These are phyloP conservation scores for Starmerella khaoyaiensis DNA, from an alignment of 805 yeast genomes.

Conservation along the genomic window DNA sequence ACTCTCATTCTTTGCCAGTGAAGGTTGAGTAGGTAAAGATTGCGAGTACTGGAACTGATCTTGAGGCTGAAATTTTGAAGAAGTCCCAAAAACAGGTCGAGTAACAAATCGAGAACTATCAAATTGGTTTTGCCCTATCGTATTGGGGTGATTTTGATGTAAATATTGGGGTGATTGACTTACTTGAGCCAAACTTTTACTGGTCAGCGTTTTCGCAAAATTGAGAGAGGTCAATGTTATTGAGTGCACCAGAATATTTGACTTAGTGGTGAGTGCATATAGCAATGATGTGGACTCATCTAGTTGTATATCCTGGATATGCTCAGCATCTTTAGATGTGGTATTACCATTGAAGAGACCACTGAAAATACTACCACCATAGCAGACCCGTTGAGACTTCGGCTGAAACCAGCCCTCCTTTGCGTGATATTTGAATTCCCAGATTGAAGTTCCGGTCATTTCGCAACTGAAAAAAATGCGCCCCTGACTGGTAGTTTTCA, in stretches of 20 bases:
- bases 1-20: too few relatives aligned
- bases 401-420: conserved; percentile 78
- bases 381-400: conserved; percentile 69
- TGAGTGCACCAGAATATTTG: conserved; percentile 68
- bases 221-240: conserved; percentile 27
- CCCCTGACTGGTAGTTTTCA: conserved; percentile 48
- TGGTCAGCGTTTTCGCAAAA: conserved; percentile 3
- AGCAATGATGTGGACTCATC: conserved; percentile 68
- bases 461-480: conserved; percentile 78
- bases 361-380: conserved; percentile 26
- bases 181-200: too few relatives aligned
- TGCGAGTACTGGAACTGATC: too few relatives aligned
- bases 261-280: conserved; percentile 70
- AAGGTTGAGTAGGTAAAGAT: too few relatives aligned
- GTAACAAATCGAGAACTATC: too few relatives aligned
- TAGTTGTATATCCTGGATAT: conserved; percentile 48
- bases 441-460: conserved; percentile 60
- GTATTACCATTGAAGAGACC: conserved; percentile 17
- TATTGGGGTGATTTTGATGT: too few relatives aligned
- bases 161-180: too few relatives aligned
- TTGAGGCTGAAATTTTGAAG: too few relatives aligned
- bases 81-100: too few relatives aligned
- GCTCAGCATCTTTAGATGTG: conserved; percentile 31
- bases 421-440: conserved; percentile 77
- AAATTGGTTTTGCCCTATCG: too few relatives aligned